A percentile compares a stretch with the other conserved stretches of the same genome.
Conservation (phyloP, 2,329 filamentous ascomycete genomes). For the Penicillium sclerotiorum region DNA sequence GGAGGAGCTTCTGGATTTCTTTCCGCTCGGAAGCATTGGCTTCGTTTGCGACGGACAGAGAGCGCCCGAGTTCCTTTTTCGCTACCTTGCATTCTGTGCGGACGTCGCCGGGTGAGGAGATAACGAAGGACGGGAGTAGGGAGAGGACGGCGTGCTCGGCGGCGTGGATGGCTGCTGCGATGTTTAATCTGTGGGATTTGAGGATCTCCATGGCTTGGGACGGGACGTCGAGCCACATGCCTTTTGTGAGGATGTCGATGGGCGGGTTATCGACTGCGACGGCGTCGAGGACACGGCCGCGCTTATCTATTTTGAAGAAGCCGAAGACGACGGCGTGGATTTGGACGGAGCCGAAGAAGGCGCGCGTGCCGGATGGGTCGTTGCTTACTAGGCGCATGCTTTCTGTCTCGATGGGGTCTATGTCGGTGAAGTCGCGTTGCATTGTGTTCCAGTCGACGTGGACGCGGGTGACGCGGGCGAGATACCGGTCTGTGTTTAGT, state of each 20-base stretch:
- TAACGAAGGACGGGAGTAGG: slow-evolving; percentile 86
- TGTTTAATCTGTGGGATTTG: slow-evolving; percentile 69
- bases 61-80: slow-evolving; percentile 80
- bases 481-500: slow-evolving; percentile 75
- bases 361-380: slow-evolving; percentile 61
- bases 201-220: slow-evolving; percentile 77
- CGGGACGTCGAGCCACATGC: slow-evolving; percentile 95
- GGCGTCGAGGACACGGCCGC: slow-evolving; percentile 82
- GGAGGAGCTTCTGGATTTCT: slow-evolving; percentile 21
- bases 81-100: slow-evolving; percentile 91
- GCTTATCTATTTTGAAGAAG: slow-evolving; percentile 95
- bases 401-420: slow-evolving; percentile 91
- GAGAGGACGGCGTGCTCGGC: slow-evolving; percentile 89
- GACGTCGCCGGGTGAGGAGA: slow-evolving; percentile 87
- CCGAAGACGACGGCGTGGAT: slow-evolving; percentile 90
- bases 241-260: slow-evolving; percentile 80
- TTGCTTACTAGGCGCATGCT: slow-evolving; percentile 71
- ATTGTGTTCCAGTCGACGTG: slow-evolving; percentile 94
- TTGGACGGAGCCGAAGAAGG: slow-evolving; percentile 83
- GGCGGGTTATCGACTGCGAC: slow-evolving; percentile 92
- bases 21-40: slow-evolving; percentile 8
- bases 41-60: slow-evolving; percentile 35
- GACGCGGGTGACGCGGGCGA: slow-evolving; percentile 86
- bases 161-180: slow-evolving; percentile 89
- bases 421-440: slow-evolving; percentile 90